Evolutionary conservation across 2,329 filamentous ascomycete genomes (phyloP).

Genomic region (Ceratocystis variospora): DNA sequence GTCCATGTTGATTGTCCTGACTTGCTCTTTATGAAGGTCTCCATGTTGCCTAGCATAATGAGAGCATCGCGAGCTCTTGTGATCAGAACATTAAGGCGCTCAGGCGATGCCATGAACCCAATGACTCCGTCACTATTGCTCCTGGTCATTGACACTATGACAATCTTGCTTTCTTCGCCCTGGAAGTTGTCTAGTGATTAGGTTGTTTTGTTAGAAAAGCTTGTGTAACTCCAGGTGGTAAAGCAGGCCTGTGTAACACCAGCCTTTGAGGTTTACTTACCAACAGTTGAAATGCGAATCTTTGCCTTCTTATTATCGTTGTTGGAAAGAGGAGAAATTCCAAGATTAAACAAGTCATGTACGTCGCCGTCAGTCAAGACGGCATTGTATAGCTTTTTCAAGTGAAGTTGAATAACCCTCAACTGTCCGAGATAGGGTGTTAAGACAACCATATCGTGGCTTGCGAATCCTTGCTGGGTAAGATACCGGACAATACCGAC

Average conservation of each 20-base stretch:
- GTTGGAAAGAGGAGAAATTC: constrained; percentile 39
- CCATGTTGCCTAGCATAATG: constrained; percentile 56
- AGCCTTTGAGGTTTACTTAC: constrained; percentile 30
- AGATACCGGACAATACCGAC: constrained; percentile 52
- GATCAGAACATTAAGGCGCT: constrained; percentile 57
- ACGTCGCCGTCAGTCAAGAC: constrained; percentile 56
- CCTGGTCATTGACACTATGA: constrained; percentile 52
- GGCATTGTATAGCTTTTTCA: constrained; percentile 47
- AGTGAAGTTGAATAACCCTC: constrained; percentile 37
- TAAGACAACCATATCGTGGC: constrained; percentile 50
- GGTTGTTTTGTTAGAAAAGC: no score
- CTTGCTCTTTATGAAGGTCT: constrained; percentile 49
- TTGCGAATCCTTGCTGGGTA: constrained; percentile 56
- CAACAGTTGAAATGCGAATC: constrained; percentile 55
- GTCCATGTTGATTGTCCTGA: constrained; percentile 36
- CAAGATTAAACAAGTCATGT: constrained; percentile 47
- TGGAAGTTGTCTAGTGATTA: constrained; percentile 54
- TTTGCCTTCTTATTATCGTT: constrained; percentile 38
- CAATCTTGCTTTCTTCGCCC: constrained; percentile 61
- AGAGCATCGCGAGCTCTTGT: constrained; percentile 52
- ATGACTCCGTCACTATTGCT: constrained; percentile 52
- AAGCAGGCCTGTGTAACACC: background rate
- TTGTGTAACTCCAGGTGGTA: no score
- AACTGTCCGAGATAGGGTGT: constrained; percentile 63
- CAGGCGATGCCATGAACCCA: constrained; percentile 52